Evolutionary conservation across 2,329 filamentous ascomycete genomes (phyloP), one percentile per base, ranked within the genome.

Genomic region (Amesomyces nigricolor): DNA sequence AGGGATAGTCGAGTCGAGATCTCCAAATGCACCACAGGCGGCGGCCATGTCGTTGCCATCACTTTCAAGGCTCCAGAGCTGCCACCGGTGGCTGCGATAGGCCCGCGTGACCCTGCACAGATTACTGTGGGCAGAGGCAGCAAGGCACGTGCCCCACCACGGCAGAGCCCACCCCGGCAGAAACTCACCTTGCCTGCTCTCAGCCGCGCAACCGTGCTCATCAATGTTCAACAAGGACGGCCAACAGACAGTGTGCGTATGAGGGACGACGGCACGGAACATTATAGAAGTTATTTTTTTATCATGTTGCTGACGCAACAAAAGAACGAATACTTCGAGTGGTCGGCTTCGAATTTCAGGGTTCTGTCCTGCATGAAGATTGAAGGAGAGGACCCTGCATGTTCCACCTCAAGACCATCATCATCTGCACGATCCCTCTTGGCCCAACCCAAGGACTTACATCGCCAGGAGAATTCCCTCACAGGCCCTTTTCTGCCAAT

Each of bases 91-190:
- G 58, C 22, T 51, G 53, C 56, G 58, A 63, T 64, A 63, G 58
- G 60, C 62, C 60, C 62, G 63, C 62, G 64, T 63, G 64, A 64
- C 62, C 63, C 59, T 57, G 54, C 62, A 61, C 59, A 62, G 60
- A 59, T 61, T 64, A 58, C 53, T 26, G 35, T 47, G 44, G 37
- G 19, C 40, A 46, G 39, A 13, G 49, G 22, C 22, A 26, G 22
- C 22, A 26, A 26, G 22, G 54, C 57, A 59, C 57, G 57, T 59
- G 57, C 57, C 51, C 19, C 22, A 17, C 43, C 32, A 35, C 30
- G 40, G 35, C 26, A 19, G 39, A 26, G 22, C 22, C 22, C 22
- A 26, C 22, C 22, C 22, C 22, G 22, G 22, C 22, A 26, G 22
- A 26, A 26, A 26, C 22, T 26, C 5, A 30, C 39, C 48, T 38